Evolutionary conservation across 78 protist genomes (phyloP).

Genomic region (Cavenderia fasciculata): DNA sequence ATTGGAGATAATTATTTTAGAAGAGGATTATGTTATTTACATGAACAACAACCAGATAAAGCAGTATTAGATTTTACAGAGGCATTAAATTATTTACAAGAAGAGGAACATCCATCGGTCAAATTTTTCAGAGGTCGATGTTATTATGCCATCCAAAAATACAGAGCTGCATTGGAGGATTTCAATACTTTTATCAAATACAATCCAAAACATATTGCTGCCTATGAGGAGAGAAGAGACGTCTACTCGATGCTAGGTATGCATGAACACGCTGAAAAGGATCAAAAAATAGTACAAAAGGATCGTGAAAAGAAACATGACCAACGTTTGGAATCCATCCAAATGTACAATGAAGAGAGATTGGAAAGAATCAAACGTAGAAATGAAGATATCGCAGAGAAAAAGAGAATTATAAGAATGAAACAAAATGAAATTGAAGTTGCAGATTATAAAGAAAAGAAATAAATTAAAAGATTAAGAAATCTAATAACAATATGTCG

Average conservation of each 20-base stretch:
- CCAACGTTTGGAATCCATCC: slow-evolving; percentile 4
- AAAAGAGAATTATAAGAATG: no score
- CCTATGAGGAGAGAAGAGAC: slow-evolving; percentile 39
- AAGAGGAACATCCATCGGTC: not conserved
- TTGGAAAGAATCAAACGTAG: not conserved
- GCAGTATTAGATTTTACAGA: slow-evolving; percentile 2
- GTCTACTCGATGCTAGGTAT: not conserved
- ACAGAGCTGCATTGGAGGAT: not conserved
- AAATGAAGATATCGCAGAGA: no score
- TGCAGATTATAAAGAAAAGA: no score
- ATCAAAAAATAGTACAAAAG: not conserved
- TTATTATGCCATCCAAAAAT: not conserved
- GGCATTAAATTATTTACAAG: not conserved
- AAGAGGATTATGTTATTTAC: slow-evolving; percentile 11
- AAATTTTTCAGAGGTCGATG: slow-evolving; percentile 13
- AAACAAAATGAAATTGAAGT: no score
- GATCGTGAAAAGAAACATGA: not conserved
- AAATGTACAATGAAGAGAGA: slow-evolving; percentile 1
- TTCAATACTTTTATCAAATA: not conserved
- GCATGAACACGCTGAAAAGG: not conserved
- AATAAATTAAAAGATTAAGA: no score
- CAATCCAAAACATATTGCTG: slow-evolving; percentile 13
- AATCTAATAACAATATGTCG: no score
- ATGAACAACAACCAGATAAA: not conserved
- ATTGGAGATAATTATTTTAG: slow-evolving; percentile 35